A percentile compares a stretch with the other conserved stretches of the same genome.
phyloP scores from a whole-genome alignment of 306 rosid genomes.

The Sechiopsis laciniata region DNA sequence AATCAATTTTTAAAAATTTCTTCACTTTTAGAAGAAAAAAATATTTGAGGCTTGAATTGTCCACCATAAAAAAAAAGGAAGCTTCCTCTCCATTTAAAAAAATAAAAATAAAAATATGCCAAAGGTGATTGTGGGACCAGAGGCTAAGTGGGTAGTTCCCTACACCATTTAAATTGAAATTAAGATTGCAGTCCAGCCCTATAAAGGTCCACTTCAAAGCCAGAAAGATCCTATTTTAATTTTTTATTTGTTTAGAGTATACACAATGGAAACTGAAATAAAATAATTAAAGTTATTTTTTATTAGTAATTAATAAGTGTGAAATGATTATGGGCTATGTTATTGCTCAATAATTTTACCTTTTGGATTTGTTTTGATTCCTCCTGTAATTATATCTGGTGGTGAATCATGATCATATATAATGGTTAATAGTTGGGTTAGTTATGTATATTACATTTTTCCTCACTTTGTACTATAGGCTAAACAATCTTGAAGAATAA shows the following conservation, averaged over 20 bases:
- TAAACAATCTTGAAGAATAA: no score
- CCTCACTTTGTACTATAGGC: no score
- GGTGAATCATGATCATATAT: no score
- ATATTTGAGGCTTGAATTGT: not conserved
- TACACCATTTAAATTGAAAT: conserved; percentile 12
- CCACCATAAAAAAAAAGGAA: not conserved
- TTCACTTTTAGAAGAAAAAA: not conserved
- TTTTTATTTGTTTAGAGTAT: no score
- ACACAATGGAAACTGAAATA: no score
- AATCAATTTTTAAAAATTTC: no score
- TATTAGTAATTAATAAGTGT: not conserved
- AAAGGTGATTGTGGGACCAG: not conserved
- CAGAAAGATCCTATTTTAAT: not conserved
- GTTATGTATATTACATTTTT: no score
- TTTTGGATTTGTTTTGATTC: no score
- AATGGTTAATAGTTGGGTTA: no score
- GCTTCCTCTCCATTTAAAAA: conserved; percentile 5
- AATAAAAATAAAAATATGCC: not conserved
- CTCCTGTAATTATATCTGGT: no score
- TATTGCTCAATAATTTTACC: conserved; percentile 1
- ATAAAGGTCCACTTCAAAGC: not conserved
- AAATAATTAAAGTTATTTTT: not conserved
- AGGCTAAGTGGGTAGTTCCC: not conserved
- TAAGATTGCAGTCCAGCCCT: not conserved
- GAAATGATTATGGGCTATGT: not conserved